phyloP scores from a whole-genome alignment of 148 eudicot species.

The Vaccinium vitisidaea region DNA sequence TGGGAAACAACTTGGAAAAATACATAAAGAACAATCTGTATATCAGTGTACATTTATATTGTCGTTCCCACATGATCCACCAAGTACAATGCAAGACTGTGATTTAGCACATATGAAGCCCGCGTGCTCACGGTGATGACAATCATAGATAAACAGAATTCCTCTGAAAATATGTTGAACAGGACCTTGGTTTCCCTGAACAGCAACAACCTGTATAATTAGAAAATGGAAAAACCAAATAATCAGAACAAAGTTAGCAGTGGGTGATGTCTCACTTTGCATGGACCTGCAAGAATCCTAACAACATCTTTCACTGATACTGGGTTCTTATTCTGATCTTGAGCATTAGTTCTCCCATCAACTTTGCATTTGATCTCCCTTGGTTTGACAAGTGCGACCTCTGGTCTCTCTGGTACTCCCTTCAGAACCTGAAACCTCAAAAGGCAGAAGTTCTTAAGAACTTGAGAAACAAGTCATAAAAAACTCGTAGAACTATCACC shows the following conservation, averaged over 20 bases:
- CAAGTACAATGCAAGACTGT: conserved; percentile 73
- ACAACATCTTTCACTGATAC: conserved; percentile 89
- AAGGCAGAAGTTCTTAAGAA: conserved; percentile 22
- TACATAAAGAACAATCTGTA: not conserved
- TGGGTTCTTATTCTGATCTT: conserved; percentile 68
- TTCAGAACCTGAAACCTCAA: conserved; percentile 67
- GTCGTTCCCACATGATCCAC: conserved; percentile 71
- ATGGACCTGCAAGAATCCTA: conserved; percentile 73
- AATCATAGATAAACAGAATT: conserved; percentile 72
- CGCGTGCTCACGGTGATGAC: conserved; percentile 98
- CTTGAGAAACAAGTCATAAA: conserved; percentile 30
- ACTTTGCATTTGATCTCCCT: conserved; percentile 88
- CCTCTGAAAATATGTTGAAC: conserved; percentile 88
- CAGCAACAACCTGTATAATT: not conserved
- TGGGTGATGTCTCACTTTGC: conserved; percentile 44
- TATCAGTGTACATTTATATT: conserved; percentile 49
- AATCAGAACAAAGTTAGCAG: conserved; percentile 6
- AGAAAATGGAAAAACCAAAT: not conserved
- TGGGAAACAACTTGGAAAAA: not conserved
- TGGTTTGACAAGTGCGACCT: conserved; percentile 76
- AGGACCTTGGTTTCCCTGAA: conserved; percentile 96
- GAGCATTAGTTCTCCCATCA: conserved; percentile 61
- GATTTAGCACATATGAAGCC: conserved; percentile 94
- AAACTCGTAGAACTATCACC: conserved; percentile 3
- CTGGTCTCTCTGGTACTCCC: conserved; percentile 91